Base-by-base conservation (phyloP, 495 filamentous ascomycete genomes). In the Symbiotaphrina buchneri region DNA sequence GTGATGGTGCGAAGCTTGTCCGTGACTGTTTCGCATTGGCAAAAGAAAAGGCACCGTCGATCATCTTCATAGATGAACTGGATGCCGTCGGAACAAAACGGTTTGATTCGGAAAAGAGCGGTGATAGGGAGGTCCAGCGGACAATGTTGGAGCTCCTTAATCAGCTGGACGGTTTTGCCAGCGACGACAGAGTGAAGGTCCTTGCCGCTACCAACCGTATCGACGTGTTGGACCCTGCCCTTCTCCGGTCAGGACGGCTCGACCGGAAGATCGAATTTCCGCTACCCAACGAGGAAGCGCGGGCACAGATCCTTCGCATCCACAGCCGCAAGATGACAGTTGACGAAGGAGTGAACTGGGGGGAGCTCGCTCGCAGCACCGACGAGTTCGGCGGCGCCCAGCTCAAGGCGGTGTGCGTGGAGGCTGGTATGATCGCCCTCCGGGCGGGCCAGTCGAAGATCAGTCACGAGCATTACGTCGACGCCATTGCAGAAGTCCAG, bases 211-310 rank as follows among this genome's bases (percentile, higher is more conserved):
- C 87, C 18, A 99, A 99, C 61, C 77, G 87, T 39, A 80, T 99
- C 29, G 87, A 99, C 43, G 90, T 99, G 10, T 68, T 99, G 10
- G 87, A 99, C 48, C 87, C 87, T 2, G 87, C 87, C 6, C 61
- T 99, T 21, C 64, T 99, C 21, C 75, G 87, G 43, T 92, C 82
- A 16, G 87, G 87, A 23, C 82, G 87, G 58, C 59, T 99, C 38
- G 87, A 99, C 49, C 72, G 87, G 44, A 99, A 99, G 59, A 99
- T 99, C 54, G 87, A 99, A 56, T 99, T 97, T 59, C 90, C 87
- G 3, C 66, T 95, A 11, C 87, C 87, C n/a, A 99, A 95, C 54
- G 87, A 95, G 54, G 87, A 99, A 55, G 83, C 90, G 1, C 74
- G 87, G 17, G 84, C 85, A 6, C 84, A 95, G 56, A 99, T 99